phyloP scores from a whole-genome alignment of 192 early-diverging fungal species.

The Kappamyces sp. region DNA sequence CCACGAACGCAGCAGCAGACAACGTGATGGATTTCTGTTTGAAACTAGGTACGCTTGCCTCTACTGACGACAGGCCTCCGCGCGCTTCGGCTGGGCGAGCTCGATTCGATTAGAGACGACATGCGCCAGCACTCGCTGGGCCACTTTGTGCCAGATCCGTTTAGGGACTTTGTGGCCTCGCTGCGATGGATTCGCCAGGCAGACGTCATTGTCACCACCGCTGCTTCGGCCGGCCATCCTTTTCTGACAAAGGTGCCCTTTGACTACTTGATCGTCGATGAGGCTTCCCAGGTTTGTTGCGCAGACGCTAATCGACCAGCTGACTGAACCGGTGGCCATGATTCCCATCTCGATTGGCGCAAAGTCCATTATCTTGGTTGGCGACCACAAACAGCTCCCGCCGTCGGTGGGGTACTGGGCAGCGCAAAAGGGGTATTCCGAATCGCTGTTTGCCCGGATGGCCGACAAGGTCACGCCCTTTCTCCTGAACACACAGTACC shows the following conservation, averaged over 20 bases:
- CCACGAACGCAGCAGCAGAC: conserved; percentile 3
- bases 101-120: neutral
- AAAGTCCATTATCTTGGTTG: conserved; percentile 14
- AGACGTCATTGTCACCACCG: conserved; percentile 9
- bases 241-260: neutral
- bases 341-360: conserved; percentile 13
- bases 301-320: neutral
- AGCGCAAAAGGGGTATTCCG: conserved; percentile 5
- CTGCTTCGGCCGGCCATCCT: neutral
- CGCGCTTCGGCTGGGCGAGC: neutral
- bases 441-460: conserved; percentile 14
- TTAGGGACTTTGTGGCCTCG: neutral
- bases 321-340: conserved; percentile 13
- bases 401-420: conserved; percentile 14
- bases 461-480: conserved; percentile 8
- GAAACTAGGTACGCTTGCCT: no score
- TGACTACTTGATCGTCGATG: conserved; percentile 10
- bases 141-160: conserved; percentile 6
- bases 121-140: conserved; percentile 2
- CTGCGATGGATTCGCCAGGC: neutral
- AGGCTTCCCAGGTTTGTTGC: conserved; percentile 13
- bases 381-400: conserved; percentile 15
- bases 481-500: conserved; percentile 10
- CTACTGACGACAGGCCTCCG: conserved; percentile 11
- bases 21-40: no score